Evolutionary conservation across 1,139 yeast species (phyloP).

Genomic region (Magnusiomyces fungicola): DNA sequence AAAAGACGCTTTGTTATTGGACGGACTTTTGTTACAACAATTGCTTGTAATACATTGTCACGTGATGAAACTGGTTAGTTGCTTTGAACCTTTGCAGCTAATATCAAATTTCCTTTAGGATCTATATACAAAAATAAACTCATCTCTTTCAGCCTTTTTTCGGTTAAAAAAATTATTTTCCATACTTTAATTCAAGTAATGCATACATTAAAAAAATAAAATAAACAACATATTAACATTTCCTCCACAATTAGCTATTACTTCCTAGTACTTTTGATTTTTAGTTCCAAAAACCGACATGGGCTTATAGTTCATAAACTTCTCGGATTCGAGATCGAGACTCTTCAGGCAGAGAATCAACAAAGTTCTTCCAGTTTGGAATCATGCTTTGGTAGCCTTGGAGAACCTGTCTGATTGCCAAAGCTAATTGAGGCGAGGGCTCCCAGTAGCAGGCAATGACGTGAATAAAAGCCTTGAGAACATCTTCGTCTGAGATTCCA

Average conservation of each 20-base stretch:
- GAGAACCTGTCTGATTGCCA: constrained; percentile 29
- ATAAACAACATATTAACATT: too few relatives aligned
- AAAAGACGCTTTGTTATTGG: too few relatives aligned
- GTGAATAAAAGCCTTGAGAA: constrained; percentile 50
- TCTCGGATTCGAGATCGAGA: constrained; percentile 6
- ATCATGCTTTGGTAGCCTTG: constrained; percentile 31
- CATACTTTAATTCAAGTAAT: too few relatives aligned
- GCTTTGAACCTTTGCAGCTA: too few relatives aligned
- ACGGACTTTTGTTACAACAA: too few relatives aligned
- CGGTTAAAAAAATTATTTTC: too few relatives aligned
- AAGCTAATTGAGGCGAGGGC: constrained; percentile 33
- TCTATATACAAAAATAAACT: too few relatives aligned
- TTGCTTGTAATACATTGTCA: too few relatives aligned
- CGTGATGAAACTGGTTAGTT: too few relatives aligned
- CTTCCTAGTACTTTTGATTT: background rate
- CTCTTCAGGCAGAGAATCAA: constrained; percentile 6
- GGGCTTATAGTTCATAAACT: constrained; percentile 5
- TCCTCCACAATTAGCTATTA: background rate
- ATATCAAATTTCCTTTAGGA: too few relatives aligned
- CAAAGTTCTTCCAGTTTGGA: constrained; percentile 29
- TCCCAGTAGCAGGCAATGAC: constrained; percentile 54
- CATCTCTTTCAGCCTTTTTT: too few relatives aligned
- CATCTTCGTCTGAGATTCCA: constrained; percentile 47
- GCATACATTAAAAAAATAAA: too few relatives aligned
- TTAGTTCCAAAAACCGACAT: background rate